Evolutionary conservation across 2,329 filamentous ascomycete species (phyloP), one percentile per base, ranked within the genome.

Genomic region (Parasarocladium wereldwijsianum): DNA sequence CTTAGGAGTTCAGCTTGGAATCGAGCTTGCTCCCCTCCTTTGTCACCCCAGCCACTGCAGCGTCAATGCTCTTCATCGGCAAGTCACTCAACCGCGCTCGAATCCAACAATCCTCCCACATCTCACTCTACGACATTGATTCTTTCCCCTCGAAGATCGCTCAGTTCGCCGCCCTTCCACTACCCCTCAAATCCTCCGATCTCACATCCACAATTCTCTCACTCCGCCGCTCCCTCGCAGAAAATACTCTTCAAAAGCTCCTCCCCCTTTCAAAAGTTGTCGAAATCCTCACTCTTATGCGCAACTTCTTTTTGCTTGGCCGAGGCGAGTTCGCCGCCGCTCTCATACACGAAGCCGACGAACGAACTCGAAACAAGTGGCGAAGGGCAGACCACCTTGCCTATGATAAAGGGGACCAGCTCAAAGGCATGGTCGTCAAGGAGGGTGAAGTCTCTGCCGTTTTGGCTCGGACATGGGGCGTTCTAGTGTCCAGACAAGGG

Each of bases 301-400:
- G 86, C 27, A 76, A 90, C 33, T 94, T 93, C 53, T 83, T 94
- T 40, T 65, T 98, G 3, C 64, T 98, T 1, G 78, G 80, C 1
- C 70, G 83, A 19, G 87, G 87, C 31, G 90, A 96, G 49, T 98
- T 98, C 49, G 84, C 86, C 13, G 75, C 90, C 54, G 77, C 80
- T 0, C 55, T 98, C 16, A 83, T 92, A 1, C 70, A 77, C 20
- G 82, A 94, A 54, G 84, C 87, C 1, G 84, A 94, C 40, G 71
- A 78, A 32, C 78, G 75, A 40, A 67, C 90, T 15, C 67, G 72
- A n/a, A 75, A 70, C 38, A 73, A 83, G 29, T 82, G 81, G 64
- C 71, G 65, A 40, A 60, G 74, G 38, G 60, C 71, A 8, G 67
- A 70, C 22, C 72, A 70, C 31, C 47, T 74, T 5, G 63, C 60